Percentiles rank a stretch among this genome's conserved stretches.
Evolutionary conservation across 768 basidiomycete species (phyloP).

Genomic region (Zangia roseola): DNA sequence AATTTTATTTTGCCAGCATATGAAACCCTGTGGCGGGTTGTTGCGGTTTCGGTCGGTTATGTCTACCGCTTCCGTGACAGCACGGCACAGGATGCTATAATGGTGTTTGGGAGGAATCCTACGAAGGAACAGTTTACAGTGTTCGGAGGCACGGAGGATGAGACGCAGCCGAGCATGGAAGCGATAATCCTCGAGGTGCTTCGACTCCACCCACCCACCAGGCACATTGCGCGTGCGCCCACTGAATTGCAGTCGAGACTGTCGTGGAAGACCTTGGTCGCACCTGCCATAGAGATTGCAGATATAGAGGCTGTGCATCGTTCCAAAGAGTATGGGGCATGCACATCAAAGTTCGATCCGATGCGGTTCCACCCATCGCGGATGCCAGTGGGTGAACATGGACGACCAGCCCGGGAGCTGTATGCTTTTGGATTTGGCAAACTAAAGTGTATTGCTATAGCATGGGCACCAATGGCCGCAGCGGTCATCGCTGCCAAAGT

Average conservation of each 20-base stretch:
- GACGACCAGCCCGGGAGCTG: conserved; percentile 22
- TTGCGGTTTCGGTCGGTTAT: conserved; percentile 44
- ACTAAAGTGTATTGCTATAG: conserved; percentile 40
- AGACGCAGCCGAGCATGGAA: conserved; percentile 18
- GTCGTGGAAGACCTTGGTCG: conserved; percentile 15
- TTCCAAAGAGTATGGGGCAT: conserved; percentile 24
- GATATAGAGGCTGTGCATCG: conserved; percentile 23
- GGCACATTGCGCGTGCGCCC: conserved; percentile 22
- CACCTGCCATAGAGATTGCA: conserved; percentile 18
- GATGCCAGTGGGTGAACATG: conserved; percentile 4
- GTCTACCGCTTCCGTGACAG: conserved; percentile 23
- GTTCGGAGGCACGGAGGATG: conserved; percentile 7
- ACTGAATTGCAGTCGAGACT: not conserved
- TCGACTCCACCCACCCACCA: conserved; percentile 28
- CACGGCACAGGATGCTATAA: conserved; percentile 26
- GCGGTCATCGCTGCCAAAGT: conserved; percentile 47
- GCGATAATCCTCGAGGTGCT: conserved; percentile 28
- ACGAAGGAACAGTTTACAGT: conserved; percentile 19
- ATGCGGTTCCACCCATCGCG: conserved; percentile 36
- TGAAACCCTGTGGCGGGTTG: conserved; percentile 65
- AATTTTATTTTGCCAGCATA: conserved; percentile 59
- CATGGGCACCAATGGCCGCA: conserved; percentile 59
- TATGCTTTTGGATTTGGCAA: conserved; percentile 48
- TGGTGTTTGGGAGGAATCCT: conserved; percentile 19
- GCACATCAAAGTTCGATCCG: conserved; percentile 46